Conservation (phyloP, 169 alveolate species). For the Babesia caballi region DNA sequence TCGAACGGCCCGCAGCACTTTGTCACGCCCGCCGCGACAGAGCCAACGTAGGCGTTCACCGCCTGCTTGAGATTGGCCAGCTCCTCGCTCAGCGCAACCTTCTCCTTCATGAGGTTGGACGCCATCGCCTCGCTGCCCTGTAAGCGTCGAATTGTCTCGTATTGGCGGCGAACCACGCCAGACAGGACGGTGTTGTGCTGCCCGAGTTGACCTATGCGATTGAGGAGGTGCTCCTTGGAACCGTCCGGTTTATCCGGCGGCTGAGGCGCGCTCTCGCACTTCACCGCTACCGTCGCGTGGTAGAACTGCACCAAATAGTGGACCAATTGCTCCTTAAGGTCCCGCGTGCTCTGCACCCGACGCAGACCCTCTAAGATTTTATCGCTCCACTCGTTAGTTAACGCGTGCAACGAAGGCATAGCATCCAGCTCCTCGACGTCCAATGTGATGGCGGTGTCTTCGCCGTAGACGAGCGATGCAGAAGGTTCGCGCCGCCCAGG, state of each 20-base stretch:
- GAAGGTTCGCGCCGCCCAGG: background rate
- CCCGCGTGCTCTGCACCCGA: slow-evolving; percentile 20
- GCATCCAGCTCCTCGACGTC: background rate
- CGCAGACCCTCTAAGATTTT: slow-evolving; percentile 39
- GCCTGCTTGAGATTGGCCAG: slow-evolving; percentile 6
- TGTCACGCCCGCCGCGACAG: background rate
- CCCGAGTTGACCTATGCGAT: slow-evolving; percentile 20
- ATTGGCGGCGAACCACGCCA: slow-evolving; percentile 48
- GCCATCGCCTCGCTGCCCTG: slow-evolving; percentile 8
- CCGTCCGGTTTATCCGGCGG: background rate
- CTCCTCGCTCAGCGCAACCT: slow-evolving; percentile 18
- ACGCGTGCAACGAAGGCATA: background rate
- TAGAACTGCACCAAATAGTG: slow-evolving; percentile 19
- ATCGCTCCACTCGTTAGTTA: slow-evolving; percentile 20
- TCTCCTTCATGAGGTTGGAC: slow-evolving; percentile 11
- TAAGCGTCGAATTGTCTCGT: slow-evolving; percentile 41
- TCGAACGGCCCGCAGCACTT: background rate
- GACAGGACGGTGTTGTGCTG: slow-evolving; percentile 45
- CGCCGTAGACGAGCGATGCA: background rate
- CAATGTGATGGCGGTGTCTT: background rate
- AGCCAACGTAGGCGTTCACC: slow-evolving; percentile 5
- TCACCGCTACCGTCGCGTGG: background rate
- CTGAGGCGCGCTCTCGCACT: background rate
- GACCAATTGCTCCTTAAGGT: slow-evolving; percentile 24
- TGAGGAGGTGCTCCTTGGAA: slow-evolving; percentile 8